These are phyloP conservation scores for Trametes cingulata DNA, from an alignment of 768 basidiomycete species.

Conservation along the genomic window DNA sequence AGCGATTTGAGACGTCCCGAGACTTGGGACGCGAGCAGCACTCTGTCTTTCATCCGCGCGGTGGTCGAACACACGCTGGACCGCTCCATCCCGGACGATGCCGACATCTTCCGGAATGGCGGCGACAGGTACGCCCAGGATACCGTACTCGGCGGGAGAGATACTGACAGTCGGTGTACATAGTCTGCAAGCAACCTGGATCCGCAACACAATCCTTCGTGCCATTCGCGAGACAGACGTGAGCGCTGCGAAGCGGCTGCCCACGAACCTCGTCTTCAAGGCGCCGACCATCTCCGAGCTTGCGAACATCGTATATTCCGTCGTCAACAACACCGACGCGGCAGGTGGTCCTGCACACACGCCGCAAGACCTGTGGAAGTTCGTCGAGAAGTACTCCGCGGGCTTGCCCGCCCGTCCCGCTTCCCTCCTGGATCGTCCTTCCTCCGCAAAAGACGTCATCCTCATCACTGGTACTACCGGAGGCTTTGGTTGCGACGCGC, in stretches of 20 bases:
- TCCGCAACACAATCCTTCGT: constrained; percentile 33
- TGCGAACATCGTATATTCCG: constrained; percentile 4
- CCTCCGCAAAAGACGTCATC: constrained; percentile 22
- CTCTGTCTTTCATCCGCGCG: constrained; percentile 16
- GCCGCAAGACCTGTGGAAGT: constrained; percentile 22
- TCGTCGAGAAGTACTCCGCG: constrained; percentile 43
- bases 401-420: constrained; percentile 18
- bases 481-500: constrained; percentile 29
- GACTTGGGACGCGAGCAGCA: constrained; percentile 11
- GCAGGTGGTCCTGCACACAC: constrained; percentile 9
- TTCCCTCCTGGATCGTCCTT: constrained; percentile 4
- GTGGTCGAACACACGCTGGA: constrained; percentile 22
- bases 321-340: constrained; percentile 27
- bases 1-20: constrained; percentile 19
- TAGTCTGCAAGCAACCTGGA: constrained; percentile 35
- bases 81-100: constrained; percentile 11
- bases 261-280: constrained; percentile 37
- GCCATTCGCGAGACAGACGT: constrained; percentile 33
- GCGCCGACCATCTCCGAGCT: constrained; percentile 41
- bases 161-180: not conserved
- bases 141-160: not conserved
- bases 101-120: constrained; percentile 27
- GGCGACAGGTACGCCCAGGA: constrained; percentile 22
- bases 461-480: constrained; percentile 37
- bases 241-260: constrained; percentile 30